A percentile compares a stretch with the other conserved stretches of the same genome.
phyloP scores from a whole-genome alignment of 2,329 filamentous ascomycete species.

The Hymenoscyphus fructigenus region DNA sequence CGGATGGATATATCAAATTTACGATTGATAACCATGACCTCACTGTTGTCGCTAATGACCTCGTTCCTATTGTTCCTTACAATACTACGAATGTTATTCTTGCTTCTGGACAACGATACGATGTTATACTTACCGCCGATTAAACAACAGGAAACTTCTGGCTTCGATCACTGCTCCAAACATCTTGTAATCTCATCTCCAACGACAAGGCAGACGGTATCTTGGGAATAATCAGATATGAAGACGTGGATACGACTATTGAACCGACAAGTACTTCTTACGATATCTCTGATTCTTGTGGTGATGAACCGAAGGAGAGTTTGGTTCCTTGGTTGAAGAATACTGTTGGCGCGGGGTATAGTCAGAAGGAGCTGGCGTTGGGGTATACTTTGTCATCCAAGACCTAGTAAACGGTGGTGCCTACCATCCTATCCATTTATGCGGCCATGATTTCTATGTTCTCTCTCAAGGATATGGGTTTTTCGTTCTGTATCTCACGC shows the following conservation, averaged over 20 bases:
- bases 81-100: slow-evolving; percentile 57
- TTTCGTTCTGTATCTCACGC: slow-evolving; percentile 44
- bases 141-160: slow-evolving; percentile 43
- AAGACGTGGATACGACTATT: not conserved
- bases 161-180: slow-evolving; percentile 43
- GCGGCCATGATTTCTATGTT: slow-evolving; percentile 46
- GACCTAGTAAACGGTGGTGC: slow-evolving; percentile 12
- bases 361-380: slow-evolving; percentile 18
- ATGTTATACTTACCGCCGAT: slow-evolving; percentile 47
- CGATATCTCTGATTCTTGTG: slow-evolving; percentile 17
- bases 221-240: slow-evolving; percentile 21
- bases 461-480: slow-evolving; percentile 45
- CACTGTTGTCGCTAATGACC: slow-evolving; percentile 63
- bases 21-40: slow-evolving; percentile 52
- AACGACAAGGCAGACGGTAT: slow-evolving; percentile 23
- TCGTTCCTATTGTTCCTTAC: slow-evolving; percentile 52
- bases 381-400: slow-evolving; percentile 7
- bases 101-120: slow-evolving; percentile 53
- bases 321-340: not conserved
- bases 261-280: not conserved
- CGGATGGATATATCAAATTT: slow-evolving; percentile 43
- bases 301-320: slow-evolving; percentile 9
- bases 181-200: slow-evolving; percentile 11
- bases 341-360: slow-evolving; percentile 17
- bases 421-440: slow-evolving; percentile 48